phyloP scores from a whole-genome alignment of 2,329 filamentous ascomycete genomes.

The Fusarium annulatum region DNA sequence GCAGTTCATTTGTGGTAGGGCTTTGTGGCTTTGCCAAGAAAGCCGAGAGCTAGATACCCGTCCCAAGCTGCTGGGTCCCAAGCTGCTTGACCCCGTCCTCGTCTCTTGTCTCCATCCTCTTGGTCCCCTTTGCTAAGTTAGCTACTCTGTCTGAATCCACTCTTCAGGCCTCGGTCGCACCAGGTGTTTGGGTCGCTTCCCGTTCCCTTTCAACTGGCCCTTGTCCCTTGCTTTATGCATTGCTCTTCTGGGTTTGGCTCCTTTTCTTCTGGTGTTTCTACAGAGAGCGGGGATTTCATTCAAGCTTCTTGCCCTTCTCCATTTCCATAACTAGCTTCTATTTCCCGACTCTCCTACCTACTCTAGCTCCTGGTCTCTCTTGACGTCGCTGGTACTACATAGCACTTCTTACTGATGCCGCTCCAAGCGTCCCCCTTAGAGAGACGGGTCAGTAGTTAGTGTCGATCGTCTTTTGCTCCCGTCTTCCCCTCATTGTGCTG shows the following conservation, averaged over 20 bases:
- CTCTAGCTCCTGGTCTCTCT: conserved; percentile 10
- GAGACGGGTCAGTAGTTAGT: not conserved
- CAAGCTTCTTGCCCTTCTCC: conserved; percentile 37
- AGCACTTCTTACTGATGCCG: conserved; percentile 7
- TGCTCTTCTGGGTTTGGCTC: conserved; percentile 9
- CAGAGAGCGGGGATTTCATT: conserved; percentile 34
- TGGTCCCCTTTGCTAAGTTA: conserved; percentile 10
- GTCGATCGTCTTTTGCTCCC: not conserved
- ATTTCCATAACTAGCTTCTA: conserved; percentile 38
- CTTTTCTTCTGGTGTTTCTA: conserved; percentile 33
- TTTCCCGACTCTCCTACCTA: conserved; percentile 17
- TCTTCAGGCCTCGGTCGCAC: conserved; percentile 34
- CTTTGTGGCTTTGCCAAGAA: conserved; percentile 37
- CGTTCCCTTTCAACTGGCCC: conserved; percentile 8
- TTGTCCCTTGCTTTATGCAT: conserved; percentile 4
- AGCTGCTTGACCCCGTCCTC: not conserved
- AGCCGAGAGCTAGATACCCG: conserved; percentile 46
- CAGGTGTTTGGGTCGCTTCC: conserved; percentile 30
- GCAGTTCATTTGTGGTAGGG: conserved; percentile 31
- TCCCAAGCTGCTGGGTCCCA: conserved; percentile 46
- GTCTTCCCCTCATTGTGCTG: conserved; percentile 12
- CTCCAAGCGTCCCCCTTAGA: not conserved
- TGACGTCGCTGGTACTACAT: conserved; percentile 4
- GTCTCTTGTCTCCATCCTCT: conserved; percentile 3
- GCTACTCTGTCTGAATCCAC: conserved; percentile 29